phyloP scores from a whole-genome alignment of 202 grass and related monocot genomes.

The Elaeis oleifera region DNA sequence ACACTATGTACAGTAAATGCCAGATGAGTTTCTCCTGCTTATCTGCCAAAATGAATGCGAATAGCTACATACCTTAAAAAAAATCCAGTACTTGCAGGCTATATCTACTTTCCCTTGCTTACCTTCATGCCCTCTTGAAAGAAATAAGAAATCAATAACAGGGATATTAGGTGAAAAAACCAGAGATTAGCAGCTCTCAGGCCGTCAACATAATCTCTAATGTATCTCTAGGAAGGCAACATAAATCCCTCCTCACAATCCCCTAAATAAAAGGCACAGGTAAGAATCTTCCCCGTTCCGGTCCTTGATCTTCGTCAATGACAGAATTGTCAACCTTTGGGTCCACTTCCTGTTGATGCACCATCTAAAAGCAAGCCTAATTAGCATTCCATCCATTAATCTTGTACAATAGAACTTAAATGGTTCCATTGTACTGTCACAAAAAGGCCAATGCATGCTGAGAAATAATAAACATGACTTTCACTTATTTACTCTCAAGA shows the following conservation, averaged over 20 bases:
- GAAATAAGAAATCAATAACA: slow-evolving; percentile 10
- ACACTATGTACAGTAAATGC: too few relatives aligned
- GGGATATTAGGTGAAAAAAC: not conserved
- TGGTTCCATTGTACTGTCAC: too few relatives aligned
- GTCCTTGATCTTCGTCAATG: not conserved
- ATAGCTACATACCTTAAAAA: slow-evolving; percentile 1
- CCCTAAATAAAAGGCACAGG: slow-evolving; percentile 3
- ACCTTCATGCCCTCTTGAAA: not conserved
- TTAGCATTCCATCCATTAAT: too few relatives aligned
- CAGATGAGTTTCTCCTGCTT: too few relatives aligned
- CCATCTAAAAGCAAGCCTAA: not conserved
- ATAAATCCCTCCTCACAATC: not conserved
- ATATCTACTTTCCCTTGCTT: not conserved
- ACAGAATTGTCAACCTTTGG: too few relatives aligned
- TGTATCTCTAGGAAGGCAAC: slow-evolving; percentile 3
- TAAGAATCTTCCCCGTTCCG: slow-evolving; percentile 1
- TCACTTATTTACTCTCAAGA: too few relatives aligned
- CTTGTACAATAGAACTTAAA: too few relatives aligned
- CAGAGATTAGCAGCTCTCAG: not conserved
- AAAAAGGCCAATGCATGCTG: too few relatives aligned
- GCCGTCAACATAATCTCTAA: not conserved
- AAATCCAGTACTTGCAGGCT: slow-evolving; percentile 13
- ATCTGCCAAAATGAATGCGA: not conserved
- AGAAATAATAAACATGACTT: too few relatives aligned
- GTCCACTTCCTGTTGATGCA: too few relatives aligned